Percentiles rank a stretch among this genome's conserved stretches.
Evolutionary conservation across 352 stramenopile species (phyloP).

Genomic region (Globisporangium spinosum): DNA sequence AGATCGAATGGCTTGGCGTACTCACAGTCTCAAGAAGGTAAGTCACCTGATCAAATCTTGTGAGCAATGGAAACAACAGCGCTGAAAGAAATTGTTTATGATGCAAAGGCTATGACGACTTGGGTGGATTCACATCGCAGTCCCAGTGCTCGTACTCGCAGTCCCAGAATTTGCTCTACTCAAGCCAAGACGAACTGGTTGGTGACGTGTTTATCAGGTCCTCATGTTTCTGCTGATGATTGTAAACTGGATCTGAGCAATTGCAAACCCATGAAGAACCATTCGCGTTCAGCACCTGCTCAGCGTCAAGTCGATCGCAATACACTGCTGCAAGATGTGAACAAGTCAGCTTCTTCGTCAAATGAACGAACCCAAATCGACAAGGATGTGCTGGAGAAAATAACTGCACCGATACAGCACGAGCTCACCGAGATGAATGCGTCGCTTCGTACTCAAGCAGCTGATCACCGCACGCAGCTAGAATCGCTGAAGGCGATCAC

Average conservation of each 20-base stretch:
- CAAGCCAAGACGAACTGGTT: conserved; percentile 22
- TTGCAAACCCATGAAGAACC: background rate
- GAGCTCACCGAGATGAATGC: conserved; percentile 9
- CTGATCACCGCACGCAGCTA: background rate
- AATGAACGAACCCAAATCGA: conserved; percentile 10
- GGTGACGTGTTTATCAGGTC: background rate
- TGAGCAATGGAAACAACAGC: background rate
- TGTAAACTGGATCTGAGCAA: background rate
- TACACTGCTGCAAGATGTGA: background rate
- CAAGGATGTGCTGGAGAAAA: conserved; percentile 14
- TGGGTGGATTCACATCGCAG: conserved; percentile 15
- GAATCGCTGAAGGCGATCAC: conserved; percentile 13
- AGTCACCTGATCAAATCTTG: background rate
- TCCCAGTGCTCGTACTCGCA: conserved; percentile 19
- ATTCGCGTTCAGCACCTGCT: background rate
- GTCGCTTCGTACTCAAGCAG: conserved; percentile 8
- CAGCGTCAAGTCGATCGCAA: background rate
- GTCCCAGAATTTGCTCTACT: conserved; percentile 16
- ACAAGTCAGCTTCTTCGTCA: background rate
- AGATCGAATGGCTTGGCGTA: background rate
- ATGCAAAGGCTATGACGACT: conserved; percentile 15
- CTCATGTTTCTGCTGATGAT: background rate
- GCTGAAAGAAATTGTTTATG: background rate
- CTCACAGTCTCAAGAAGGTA: conserved; percentile 22
- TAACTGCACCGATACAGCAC: conserved; percentile 15